Percentiles rank a stretch among this genome's conserved stretches.
phyloP scores from a whole-genome alignment of 2,329 filamentous ascomycete species.

The Aspergillus pseudoviridinutans region DNA sequence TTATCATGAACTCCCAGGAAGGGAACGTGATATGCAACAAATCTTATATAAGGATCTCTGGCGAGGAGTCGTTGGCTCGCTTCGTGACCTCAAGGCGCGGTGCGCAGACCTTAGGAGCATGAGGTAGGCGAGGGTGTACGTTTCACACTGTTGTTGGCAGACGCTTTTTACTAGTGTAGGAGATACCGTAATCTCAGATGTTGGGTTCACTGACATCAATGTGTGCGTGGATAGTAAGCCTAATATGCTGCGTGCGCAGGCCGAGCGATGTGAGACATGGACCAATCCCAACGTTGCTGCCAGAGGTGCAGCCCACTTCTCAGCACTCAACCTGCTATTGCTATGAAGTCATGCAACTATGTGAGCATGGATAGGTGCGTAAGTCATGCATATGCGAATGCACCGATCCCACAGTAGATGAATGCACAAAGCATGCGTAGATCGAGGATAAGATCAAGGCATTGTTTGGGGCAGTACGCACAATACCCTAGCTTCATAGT shows the following conservation, averaged over 20 bases:
- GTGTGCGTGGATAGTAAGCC: constrained; percentile 42
- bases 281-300: constrained; percentile 28
- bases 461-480: neutral
- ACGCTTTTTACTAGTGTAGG: constrained; percentile 37
- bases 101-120: constrained; percentile 36
- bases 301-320: constrained; percentile 40
- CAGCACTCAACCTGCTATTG: neutral
- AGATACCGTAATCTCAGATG: constrained; percentile 39
- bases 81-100: constrained; percentile 6
- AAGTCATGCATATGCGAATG: neutral
- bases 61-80: constrained; percentile 1
- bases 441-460: neutral
- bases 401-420: neutral
- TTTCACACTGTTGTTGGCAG: constrained; percentile 40
- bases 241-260: constrained; percentile 34
- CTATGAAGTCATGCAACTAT: neutral
- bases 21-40: neutral
- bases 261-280: constrained; percentile 33
- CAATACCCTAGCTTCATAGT: neutral
- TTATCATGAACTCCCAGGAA: neutral
- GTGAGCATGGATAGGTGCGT: neutral
- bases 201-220: constrained; percentile 45
- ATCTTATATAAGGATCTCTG: neutral
- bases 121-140: constrained; percentile 41
- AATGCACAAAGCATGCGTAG: neutral